phyloP scores from a whole-genome alignment of 148 eudicot species.

The Oxyria digyna region DNA sequence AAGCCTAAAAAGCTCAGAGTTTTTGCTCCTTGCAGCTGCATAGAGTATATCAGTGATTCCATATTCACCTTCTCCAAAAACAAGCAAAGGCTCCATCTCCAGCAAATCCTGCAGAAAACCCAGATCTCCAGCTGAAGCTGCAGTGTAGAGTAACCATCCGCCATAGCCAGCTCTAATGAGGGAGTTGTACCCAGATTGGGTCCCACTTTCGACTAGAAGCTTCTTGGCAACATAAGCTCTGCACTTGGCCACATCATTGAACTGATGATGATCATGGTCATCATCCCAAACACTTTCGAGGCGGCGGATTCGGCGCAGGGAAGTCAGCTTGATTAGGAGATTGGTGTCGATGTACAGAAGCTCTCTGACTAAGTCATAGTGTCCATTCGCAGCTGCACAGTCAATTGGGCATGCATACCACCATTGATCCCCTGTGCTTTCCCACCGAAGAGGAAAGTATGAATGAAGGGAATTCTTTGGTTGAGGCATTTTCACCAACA shows the following conservation, averaged over 20 bases:
- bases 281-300: conserved; percentile 81
- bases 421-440: conserved; percentile 82
- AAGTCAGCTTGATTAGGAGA: conserved; percentile 69
- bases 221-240: conserved; percentile 46
- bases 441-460: conserved; percentile 62
- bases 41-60: conserved; percentile 68
- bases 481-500: background rate
- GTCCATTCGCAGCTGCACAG: conserved; percentile 77
- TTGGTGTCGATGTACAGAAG: conserved; percentile 57
- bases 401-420: conserved; percentile 89
- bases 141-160: conserved; percentile 85
- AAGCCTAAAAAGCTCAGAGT: conserved; percentile 45
- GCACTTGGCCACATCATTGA: conserved; percentile 34
- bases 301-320: conserved; percentile 59
- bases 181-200: conserved; percentile 31
- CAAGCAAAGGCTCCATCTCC: conserved; percentile 39
- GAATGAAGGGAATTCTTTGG: background rate
- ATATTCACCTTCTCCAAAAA: conserved; percentile 71
- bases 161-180: conserved; percentile 68
- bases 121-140: conserved; percentile 68
- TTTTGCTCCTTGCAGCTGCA: conserved; percentile 65
- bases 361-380: conserved; percentile 51
- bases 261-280: too few relatives aligned
- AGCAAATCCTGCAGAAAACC: conserved; percentile 50
- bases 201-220: conserved; percentile 31